Conservation (phyloP, 2,329 filamentous ascomycete species). For the Pestalotiopsis sp. region DNA sequence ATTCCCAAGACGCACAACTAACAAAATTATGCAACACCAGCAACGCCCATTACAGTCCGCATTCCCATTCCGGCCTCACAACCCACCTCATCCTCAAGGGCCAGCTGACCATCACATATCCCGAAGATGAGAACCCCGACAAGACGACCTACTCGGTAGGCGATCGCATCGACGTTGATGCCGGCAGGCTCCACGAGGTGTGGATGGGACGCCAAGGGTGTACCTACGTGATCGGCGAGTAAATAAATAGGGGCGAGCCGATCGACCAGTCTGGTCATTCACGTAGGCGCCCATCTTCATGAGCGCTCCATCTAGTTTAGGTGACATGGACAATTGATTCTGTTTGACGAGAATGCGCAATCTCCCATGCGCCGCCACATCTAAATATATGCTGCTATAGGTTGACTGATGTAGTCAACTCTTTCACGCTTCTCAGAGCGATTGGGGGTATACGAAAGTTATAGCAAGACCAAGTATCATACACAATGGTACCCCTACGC, state of each 20-base stretch:
- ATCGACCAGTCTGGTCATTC: background rate
- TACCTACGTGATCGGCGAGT: slow-evolving; percentile 67
- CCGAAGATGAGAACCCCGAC: slow-evolving; percentile 52
- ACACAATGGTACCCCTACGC: background rate
- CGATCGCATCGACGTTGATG: slow-evolving; percentile 65
- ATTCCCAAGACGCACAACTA: no score
- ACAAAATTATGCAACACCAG: slow-evolving; percentile 35
- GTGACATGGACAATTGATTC: no score
- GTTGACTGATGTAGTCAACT: background rate
- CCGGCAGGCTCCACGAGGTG: slow-evolving; percentile 65
- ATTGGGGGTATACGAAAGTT: background rate
- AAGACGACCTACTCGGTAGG: slow-evolving; percentile 63
- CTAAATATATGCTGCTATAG: background rate
- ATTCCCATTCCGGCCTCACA: slow-evolving; percentile 63
- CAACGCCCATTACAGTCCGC: slow-evolving; percentile 67
- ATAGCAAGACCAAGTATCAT: background rate
- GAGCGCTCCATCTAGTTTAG: no score
- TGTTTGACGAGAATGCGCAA: no score
- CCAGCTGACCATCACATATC: slow-evolving; percentile 66
- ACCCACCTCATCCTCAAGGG: slow-evolving; percentile 70
- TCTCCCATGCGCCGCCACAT: background rate
- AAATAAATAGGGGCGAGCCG: slow-evolving; percentile 17
- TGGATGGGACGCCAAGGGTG: slow-evolving; percentile 68
- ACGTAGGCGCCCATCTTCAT: background rate
- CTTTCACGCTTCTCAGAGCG: background rate